Conservation (phyloP, 2,329 filamentous ascomycete species). For the Chaetomium sp. region DNA sequence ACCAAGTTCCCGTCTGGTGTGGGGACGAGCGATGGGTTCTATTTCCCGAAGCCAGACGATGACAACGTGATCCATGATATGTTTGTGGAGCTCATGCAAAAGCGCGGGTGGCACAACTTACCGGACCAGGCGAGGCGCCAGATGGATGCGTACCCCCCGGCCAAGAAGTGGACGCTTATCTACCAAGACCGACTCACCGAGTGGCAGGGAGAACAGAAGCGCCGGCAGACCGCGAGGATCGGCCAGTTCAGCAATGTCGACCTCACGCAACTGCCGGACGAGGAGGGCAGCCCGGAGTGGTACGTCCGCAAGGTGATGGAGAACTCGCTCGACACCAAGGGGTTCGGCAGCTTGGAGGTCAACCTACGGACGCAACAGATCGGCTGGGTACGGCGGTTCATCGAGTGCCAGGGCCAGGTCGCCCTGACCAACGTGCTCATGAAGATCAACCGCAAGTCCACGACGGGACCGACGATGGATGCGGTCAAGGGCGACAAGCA, state of each 20-base stretch:
- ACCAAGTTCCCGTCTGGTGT: slow-evolving; percentile 44
- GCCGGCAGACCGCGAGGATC: slow-evolving; percentile 66
- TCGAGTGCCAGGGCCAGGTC: slow-evolving; percentile 95
- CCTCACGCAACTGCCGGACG: slow-evolving; percentile 73
- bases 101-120: slow-evolving; percentile 93
- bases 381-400: slow-evolving; percentile 92
- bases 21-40: slow-evolving; percentile 43
- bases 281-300: slow-evolving; percentile 96
- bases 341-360: slow-evolving; percentile 87
- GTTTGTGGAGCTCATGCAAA: slow-evolving; percentile 92
- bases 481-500: slow-evolving; percentile 63
- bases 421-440: slow-evolving; percentile 88
- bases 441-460: slow-evolving; percentile 87
- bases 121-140: slow-evolving; percentile 90
- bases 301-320: slow-evolving; percentile 97
- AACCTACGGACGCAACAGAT: slow-evolving; percentile 94
- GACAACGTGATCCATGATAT: slow-evolving; percentile 83
- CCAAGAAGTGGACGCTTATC: slow-evolving; percentile 96
- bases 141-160: slow-evolving; percentile 90
- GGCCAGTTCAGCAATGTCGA: slow-evolving; percentile 64
- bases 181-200: slow-evolving; percentile 92
- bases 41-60: slow-evolving; percentile 68
- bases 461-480: slow-evolving; percentile 60
- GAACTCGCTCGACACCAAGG: slow-evolving; percentile 85
- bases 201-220: slow-evolving; percentile 89